These are phyloP conservation scores for Laburnicola sp. DNA, from an alignment of 2,329 filamentous ascomycete species.

Conservation along the genomic window DNA sequence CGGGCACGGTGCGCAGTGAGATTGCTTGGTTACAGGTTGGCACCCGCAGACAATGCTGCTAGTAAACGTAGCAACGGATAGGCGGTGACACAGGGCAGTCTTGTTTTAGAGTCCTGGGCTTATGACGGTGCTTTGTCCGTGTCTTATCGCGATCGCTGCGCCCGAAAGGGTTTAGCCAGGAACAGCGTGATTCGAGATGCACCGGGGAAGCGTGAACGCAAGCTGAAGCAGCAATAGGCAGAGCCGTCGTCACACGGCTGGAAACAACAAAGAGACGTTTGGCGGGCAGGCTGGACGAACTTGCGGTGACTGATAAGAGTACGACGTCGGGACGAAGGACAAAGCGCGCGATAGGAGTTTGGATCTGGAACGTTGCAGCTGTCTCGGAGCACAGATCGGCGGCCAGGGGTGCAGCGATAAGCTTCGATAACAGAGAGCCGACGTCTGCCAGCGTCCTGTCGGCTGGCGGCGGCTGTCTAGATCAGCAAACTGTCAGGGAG, in stretches of 20 bases:
- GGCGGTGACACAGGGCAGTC: conserved; percentile 45
- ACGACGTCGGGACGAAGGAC: conserved; percentile 28
- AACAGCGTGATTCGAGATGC: conserved; percentile 23
- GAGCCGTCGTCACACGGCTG: conserved; percentile 3
- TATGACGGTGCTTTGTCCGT: conserved; percentile 45
- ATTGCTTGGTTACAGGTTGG: conserved; percentile 19
- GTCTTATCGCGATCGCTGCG: conserved; percentile 44
- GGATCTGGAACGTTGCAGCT: conserved; percentile 15
- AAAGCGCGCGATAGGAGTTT: conserved; percentile 10
- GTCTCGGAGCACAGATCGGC: conserved; percentile 10
- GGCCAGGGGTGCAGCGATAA: conserved; percentile 32
- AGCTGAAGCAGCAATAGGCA: conserved; percentile 7
- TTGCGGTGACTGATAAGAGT: conserved; percentile 29
- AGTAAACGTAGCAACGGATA: conserved; percentile 34
- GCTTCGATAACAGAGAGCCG: conserved; percentile 32
- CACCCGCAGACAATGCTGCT: conserved; percentile 16
- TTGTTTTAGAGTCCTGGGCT: conserved; percentile 21
- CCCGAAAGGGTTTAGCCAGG: conserved; percentile 41
- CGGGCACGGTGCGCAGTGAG: conserved; percentile 37
- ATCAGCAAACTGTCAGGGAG: conserved; percentile 18
- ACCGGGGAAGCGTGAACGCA: conserved; percentile 1
- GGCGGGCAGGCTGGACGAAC: conserved; percentile 23
- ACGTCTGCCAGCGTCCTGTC: conserved; percentile 32
- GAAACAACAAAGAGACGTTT: conserved; percentile 15
- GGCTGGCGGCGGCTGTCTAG: conserved; percentile 35